A percentile compares a stretch with the other conserved stretches of the same genome.
Evolutionary conservation across 1,284 basidiomycete genomes (phyloP).

Genomic region (Singerocomus inundabilis): DNA sequence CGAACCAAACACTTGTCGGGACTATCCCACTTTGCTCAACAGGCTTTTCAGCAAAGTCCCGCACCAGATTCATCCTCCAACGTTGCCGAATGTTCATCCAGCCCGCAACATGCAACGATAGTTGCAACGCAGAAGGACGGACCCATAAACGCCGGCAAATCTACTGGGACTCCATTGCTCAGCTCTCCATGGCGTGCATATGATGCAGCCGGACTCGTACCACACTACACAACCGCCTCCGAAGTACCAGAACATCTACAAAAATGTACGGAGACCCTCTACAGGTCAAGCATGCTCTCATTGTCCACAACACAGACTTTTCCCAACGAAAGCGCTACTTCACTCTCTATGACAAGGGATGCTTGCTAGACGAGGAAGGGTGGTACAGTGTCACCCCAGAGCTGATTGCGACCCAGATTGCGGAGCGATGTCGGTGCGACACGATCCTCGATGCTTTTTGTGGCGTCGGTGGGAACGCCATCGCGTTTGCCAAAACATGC

Average conservation of each 20-base stretch:
- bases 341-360: constrained; percentile 76
- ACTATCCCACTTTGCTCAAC: constrained; percentile 49
- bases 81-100: neutral
- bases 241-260: constrained; percentile 74
- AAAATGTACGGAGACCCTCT: constrained; percentile 65
- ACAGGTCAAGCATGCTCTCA: neutral
- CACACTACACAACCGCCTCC: constrained; percentile 58
- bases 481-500: constrained; percentile 95
- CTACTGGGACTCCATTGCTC: neutral
- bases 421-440: constrained; percentile 84
- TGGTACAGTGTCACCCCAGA: constrained; percentile 99
- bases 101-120: neutral
- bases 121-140: neutral
- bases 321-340: constrained; percentile 81
- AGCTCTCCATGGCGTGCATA: constrained; percentile 29
- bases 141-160: neutral
- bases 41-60: constrained; percentile 36
- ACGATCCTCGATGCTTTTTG: constrained; percentile 93
- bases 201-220: constrained; percentile 71
- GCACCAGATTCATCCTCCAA: constrained; percentile 10
- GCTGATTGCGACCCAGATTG: constrained; percentile 86
- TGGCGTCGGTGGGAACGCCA: constrained; percentile 96
- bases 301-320: constrained; percentile 60
- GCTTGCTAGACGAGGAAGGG: constrained; percentile 82
- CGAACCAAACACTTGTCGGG: constrained; percentile 47